Evolutionary conservation across 441 rosid genomes (phyloP), one percentile per base, ranked within the genome.

Genomic region (Theobroma grandiflorum): DNA sequence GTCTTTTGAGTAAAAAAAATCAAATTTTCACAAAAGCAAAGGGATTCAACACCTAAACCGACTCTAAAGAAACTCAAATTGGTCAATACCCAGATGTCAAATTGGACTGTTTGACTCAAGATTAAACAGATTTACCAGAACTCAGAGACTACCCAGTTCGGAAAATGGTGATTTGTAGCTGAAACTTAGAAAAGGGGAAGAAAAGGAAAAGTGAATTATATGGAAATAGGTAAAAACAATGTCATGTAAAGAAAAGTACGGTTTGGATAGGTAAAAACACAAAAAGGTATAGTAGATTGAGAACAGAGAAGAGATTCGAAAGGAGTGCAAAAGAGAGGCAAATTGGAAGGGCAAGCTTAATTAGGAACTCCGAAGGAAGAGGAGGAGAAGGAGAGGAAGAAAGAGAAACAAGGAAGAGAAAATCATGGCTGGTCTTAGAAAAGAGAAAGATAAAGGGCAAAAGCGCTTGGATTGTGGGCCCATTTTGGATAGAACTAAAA

Each of bases 381-480:
- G 18, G 20, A 12, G 45, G 15, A 31, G 61, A 20, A 20, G 26
- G 1, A 61, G 72, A 74, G 50, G 43, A 47, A 15, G 50, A 64
- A 50, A 2, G 12, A 20, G 4, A 33, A 59, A 26, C 37, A 33
- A 47, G 5, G 49, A 55, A 26, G 15, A 53, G 20, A 57, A 20
- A 61, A 73, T 37, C 50, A 38, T 16, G 52, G 49, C n/a, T 78
- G 57, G 66, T 20, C 72, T 63, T 18, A 31, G 74, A 35, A 65
- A 59, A 74, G 15, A 16, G 59, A 3, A 26, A 43, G 8, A 22
- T 37, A 35, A 33, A 15, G 16, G 43, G 16, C 10, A 75, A 85
- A 85, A 78, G 88, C 52, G 85, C 79, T 45, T 3, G 8, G 40
- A 2, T 40, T 38, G 84, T 73, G 84, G 87, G 74, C 16, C 87